Evolutionary conservation across 2,329 filamentous ascomycete species (phyloP), one percentile per base, ranked within the genome.

Genomic region (Ophiostoma novo-ulmi): DNA sequence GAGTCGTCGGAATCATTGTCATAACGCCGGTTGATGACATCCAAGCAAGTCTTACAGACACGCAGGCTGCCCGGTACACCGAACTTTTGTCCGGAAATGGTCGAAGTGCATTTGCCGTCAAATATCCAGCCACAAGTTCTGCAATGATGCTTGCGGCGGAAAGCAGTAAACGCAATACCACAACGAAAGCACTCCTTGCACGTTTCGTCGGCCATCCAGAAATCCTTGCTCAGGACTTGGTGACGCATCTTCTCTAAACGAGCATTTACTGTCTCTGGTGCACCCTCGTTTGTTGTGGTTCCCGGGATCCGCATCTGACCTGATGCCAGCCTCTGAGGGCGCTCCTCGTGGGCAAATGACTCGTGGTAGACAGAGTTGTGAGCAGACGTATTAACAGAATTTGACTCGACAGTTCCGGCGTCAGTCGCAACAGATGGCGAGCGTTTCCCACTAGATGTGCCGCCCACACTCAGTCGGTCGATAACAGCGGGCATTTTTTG

Each of bases 171-270:
- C 1, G 91, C 87, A 71, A 92, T 91, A 64, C 92, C 92, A 76
- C 95, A 99, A 64, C 92, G 87, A 78, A 97, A 99, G 77, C 95
- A 99, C 76, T 97, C 94, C 78, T 97, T 98, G 72, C 94, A 96
- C 73, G 96, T 97, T 77, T 98, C 95, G 78, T 99, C 95, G 72
- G 93, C 92, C 95, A 99, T 99, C 95, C 94, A 98, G 76, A 97
- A 98, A 75, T 98, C 94, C 77, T 94, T 95, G 78, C 92, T 97
- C 65, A 98, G 82, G 8, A 99, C 89, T 77, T 94, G 93, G 76
- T 92, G 91, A 73, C 91, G 88, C 83, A 97, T 90, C 75, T 91
- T 89, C 68, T 88, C 87, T 7, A 90, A 80, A 70, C 86, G 85
- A 10, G 86, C 85, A 75, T 82, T 89, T 71, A 89, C 87, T 67